Evolutionary conservation across 2,329 filamentous ascomycete genomes (phyloP).

Genomic region (Ophiostoma quercus): DNA sequence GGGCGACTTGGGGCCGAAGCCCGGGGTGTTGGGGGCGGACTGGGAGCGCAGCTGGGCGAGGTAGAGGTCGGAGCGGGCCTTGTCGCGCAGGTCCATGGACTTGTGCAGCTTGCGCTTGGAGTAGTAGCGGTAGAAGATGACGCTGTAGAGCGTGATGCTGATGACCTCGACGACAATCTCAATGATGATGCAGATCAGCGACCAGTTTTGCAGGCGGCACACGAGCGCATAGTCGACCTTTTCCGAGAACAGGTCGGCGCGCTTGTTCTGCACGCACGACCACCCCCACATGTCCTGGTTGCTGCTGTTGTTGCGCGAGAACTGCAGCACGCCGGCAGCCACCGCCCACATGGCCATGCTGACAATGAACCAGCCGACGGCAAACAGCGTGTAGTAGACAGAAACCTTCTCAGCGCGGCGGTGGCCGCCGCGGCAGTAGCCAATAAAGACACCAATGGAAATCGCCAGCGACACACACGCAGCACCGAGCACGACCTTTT

Average conservation of each 20-base stretch:
- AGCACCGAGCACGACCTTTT: slow-evolving; percentile 74
- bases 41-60: slow-evolving; percentile 78
- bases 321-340: slow-evolving; percentile 78
- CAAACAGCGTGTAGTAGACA: slow-evolving; percentile 93
- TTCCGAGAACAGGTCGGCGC: slow-evolving; percentile 68
- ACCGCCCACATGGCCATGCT: slow-evolving; percentile 89
- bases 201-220: slow-evolving; percentile 93
- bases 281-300: slow-evolving; percentile 96
- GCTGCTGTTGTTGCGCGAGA: slow-evolving; percentile 63
- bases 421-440: slow-evolving; percentile 86
- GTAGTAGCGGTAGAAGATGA: slow-evolving; percentile 97
- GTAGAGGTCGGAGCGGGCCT: slow-evolving; percentile 90
- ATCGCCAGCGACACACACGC: slow-evolving; percentile 74
- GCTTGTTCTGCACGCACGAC: slow-evolving; percentile 88
- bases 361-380: slow-evolving; percentile 88
- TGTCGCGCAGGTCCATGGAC: slow-evolving; percentile 93
- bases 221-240: slow-evolving; percentile 85
- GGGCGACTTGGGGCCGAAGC: slow-evolving; percentile 68
- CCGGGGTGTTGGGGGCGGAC: slow-evolving; percentile 91
- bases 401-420: slow-evolving; percentile 83
- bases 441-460: slow-evolving; percentile 73
- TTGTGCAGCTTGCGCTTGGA: slow-evolving; percentile 92
- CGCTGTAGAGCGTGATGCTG: slow-evolving; percentile 84
- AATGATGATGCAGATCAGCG: slow-evolving; percentile 92
- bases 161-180: slow-evolving; percentile 90